Evolutionary conservation across 2,329 filamentous ascomycete genomes (phyloP).

Genomic region (Chaetothyriales sp.): DNA sequence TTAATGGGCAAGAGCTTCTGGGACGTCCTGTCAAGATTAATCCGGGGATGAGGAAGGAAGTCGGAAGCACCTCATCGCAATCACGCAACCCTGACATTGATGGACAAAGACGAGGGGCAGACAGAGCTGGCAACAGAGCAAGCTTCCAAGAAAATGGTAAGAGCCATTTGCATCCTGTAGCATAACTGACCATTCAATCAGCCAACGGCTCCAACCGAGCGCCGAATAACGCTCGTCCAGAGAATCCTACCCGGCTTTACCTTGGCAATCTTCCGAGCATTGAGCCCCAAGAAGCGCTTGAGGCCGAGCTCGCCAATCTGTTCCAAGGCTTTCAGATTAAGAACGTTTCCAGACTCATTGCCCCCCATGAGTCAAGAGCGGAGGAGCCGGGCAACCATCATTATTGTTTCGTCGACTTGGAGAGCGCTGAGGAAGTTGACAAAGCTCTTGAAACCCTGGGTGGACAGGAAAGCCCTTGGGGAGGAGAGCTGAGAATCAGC

Average conservation of each 20-base stretch:
- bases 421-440: conserved; percentile 38
- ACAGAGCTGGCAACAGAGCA: not conserved
- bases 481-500: conserved; percentile 24
- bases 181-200: not conserved
- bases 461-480: conserved; percentile 27
- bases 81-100: not conserved
- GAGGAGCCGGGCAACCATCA: conserved; percentile 41
- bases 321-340: conserved; percentile 32
- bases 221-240: not conserved
- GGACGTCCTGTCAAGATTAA: conserved; percentile 49
- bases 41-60: conserved; percentile 43
- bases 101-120: not conserved
- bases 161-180: not conserved
- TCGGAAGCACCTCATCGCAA: not conserved
- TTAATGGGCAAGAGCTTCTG: conserved; percentile 41
- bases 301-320: conserved; percentile 29
- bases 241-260: conserved; percentile 24
- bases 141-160: not conserved
- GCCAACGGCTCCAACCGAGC: not conserved
- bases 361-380: conserved; percentile 40
- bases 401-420: conserved; percentile 53
- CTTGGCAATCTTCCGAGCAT: conserved; percentile 34
- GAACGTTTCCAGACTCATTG: conserved; percentile 40
- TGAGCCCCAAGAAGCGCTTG: conserved; percentile 27
- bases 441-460: conserved; percentile 34